phyloP scores from a whole-genome alignment of 192 early-diverging fungal species.

The Coemansia sp. region DNA sequence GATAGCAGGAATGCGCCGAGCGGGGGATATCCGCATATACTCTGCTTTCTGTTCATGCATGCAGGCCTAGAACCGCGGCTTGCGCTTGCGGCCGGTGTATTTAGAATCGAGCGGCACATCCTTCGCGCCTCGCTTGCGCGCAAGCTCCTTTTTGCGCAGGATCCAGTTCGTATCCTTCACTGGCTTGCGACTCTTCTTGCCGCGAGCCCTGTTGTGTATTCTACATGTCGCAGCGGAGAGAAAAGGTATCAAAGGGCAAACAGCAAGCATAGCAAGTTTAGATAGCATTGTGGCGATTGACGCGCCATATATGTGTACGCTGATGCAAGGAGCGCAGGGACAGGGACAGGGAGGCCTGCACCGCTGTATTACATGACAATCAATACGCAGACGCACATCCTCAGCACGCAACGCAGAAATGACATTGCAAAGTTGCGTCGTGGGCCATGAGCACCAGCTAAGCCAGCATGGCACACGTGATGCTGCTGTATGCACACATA shows the following conservation, averaged over 20 bases:
- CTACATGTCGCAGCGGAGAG: conserved; percentile 25
- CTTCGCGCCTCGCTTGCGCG: conserved; percentile 73
- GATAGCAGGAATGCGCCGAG: background rate
- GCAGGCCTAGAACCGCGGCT: conserved; percentile 71
- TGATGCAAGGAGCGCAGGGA: conserved; percentile 8
- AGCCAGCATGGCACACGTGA: background rate
- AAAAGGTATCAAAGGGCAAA: background rate
- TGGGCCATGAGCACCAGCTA: background rate
- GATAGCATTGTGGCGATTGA: background rate
- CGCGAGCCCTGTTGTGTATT: conserved; percentile 35
- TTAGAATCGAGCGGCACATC: conserved; percentile 86
- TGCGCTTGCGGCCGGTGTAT: conserved; percentile 93
- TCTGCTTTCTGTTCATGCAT: background rate
- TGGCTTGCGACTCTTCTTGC: conserved; percentile 55
- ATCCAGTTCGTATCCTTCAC: conserved; percentile 86
- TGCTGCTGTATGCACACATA: conserved; percentile 6
- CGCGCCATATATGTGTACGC: background rate
- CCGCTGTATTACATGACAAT: conserved; percentile 4
- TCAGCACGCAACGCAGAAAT: conserved; percentile 10
- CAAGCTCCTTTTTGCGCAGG: conserved; percentile 85
- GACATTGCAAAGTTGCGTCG: conserved; percentile 8
- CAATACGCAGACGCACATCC: background rate
- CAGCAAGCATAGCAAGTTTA: background rate
- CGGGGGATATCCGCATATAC: background rate
- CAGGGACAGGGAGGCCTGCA: background rate